Evolutionary conservation across 1,139 yeast genomes (phyloP), one percentile per base, ranked within the genome.

Genomic region (Kodamaea plutei): DNA sequence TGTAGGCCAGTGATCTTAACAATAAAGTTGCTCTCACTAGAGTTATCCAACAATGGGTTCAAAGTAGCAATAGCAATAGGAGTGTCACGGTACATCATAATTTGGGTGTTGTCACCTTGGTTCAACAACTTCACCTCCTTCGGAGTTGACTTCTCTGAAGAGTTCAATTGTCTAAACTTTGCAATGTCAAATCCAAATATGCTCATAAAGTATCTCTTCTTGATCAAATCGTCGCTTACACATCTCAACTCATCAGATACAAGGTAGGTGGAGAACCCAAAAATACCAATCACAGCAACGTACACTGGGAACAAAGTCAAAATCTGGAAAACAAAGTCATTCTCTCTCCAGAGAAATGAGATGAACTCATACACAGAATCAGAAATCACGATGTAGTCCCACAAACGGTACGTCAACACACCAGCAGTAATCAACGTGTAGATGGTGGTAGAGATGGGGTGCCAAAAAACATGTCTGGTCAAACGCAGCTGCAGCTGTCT

Each of bases 11-110:
- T 64, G 34, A 82, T 71, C 31, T 64, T 64, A 37, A 76, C 70
- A 6, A 62, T 57, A 35, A 71, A 65, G 20, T 51, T 47, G 14
- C 66, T 57, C 22, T 58, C 64, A 8, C 58, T 53, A 2, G 66
- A 57, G 28, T 51, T 48, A 15, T 59, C 58, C n/a, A 54, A 58
- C 32, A 64, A 55, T 2, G 69, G 66, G 17, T 47, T 53, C 31
- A 69, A 50, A 3, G 79, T 58, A 14, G 72, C 58, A 25, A 78
- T 58, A 1, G 87, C 87, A 48, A 83, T 78, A 14, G 91, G 88
- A 2, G 79, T 64, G 15, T 71, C 74, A 47, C 88, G 71, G 55
- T 81, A 82, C 9, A 72, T 50, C 13, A 81, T 64, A 26, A 79
- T 45, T 35, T 69, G 73, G 2, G 85, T 61, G 43, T 79, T 71